These are phyloP conservation scores for Cladophialophora psammophila DNA, from an alignment of 2,329 filamentous ascomycete genomes.

Conservation along the genomic window DNA sequence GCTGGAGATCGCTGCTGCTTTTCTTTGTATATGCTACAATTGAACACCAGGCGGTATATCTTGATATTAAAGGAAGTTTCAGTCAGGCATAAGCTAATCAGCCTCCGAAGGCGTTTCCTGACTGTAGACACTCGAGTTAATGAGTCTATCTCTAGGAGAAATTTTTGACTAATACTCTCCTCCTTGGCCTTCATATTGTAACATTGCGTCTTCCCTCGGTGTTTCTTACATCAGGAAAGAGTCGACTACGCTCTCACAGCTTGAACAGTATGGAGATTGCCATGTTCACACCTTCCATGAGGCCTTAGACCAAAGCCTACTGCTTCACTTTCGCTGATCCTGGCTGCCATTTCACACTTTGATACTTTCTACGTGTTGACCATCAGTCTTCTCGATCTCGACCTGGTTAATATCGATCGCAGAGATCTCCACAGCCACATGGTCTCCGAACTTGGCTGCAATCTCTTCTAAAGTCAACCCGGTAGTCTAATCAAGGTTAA, in stretches of 20 bases:
- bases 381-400: constrained; percentile 14
- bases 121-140: too few relatives aligned
- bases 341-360: not conserved
- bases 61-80: too few relatives aligned
- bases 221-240: not conserved
- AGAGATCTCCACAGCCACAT: constrained; percentile 41
- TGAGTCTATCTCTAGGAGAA: too few relatives aligned
- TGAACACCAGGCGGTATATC: too few relatives aligned
- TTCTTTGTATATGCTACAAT: too few relatives aligned
- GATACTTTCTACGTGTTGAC: constrained; percentile 6
- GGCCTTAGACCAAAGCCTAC: not conserved
- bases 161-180: not conserved
- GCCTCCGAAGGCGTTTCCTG: too few relatives aligned
- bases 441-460: constrained; percentile 44
- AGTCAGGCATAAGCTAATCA: too few relatives aligned
- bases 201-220: not conserved
- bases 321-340: not conserved
- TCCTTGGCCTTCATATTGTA: not conserved
- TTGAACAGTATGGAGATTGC: not conserved
- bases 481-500: constrained; percentile 36
- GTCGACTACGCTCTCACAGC: not conserved
- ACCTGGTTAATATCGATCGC: constrained; percentile 2
- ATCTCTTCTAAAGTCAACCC: constrained; percentile 46
- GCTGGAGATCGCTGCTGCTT: too few relatives aligned
- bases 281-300: too few relatives aligned